Percentiles rank a stretch among this genome's conserved stretches.
Conservation (phyloP, 805 yeast species). For the Blastobotrys robertii region DNA sequence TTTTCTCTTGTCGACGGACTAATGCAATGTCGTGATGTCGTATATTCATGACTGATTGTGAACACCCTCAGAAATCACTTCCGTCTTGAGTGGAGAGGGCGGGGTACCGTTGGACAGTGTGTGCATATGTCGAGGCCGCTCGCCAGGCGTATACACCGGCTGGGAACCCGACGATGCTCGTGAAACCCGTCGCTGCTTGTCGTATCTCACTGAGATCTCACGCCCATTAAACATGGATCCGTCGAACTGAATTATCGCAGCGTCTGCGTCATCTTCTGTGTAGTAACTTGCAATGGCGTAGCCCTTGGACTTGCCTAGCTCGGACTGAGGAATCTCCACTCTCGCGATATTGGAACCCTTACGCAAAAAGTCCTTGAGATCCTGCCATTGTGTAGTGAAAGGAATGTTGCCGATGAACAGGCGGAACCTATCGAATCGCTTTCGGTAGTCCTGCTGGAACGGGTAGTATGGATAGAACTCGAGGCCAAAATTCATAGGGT, state of each 20-base stretch:
- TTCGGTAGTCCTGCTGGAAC: constrained; percentile 1
- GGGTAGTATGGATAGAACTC: too few species aligned
- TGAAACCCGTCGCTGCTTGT: constrained; percentile 31
- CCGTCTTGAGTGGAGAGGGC: too few species aligned
- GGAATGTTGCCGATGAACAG: constrained; percentile 28
- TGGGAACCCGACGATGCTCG: too few species aligned
- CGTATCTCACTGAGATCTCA: constrained; percentile 49
- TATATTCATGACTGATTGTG: too few species aligned
- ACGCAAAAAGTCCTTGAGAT: constrained; percentile 22
- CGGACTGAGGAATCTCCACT: constrained; percentile 32
- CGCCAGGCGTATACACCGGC: too few species aligned
- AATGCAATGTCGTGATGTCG: too few species aligned
- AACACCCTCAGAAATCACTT: too few species aligned
- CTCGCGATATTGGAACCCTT: constrained; percentile 20
- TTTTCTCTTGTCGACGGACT: too few species aligned
- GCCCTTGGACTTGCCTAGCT: constrained; percentile 41
- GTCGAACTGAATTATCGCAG: constrained; percentile 42
- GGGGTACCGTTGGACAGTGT: too few species aligned
- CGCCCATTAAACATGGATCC: constrained; percentile 50
- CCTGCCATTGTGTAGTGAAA: constrained; percentile 24
- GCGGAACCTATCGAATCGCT: neutral
- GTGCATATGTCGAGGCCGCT: too few species aligned
- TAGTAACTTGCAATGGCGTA: constrained; percentile 54
- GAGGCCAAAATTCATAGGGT: too few species aligned
- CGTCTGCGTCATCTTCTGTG: constrained; percentile 36